Evolutionary conservation across 495 filamentous ascomycete species (phyloP).

Genomic region (Penicillium cosmopolitanum): DNA sequence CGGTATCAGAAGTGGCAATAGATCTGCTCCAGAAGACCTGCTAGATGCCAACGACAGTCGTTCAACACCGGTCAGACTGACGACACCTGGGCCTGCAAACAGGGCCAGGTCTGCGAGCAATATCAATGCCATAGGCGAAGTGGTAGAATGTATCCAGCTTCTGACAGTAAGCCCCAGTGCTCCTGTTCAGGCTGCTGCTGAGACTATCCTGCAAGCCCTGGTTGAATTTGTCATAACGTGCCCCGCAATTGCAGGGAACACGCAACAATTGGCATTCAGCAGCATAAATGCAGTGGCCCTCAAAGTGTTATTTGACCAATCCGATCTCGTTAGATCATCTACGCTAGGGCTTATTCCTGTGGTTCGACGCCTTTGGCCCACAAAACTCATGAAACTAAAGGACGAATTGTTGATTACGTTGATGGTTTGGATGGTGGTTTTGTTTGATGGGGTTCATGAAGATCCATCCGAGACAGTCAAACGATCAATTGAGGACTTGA

Average conservation of each 20-base stretch:
- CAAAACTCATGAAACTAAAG: constrained; percentile 59
- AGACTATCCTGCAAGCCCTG: constrained; percentile 59
- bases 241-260: constrained; percentile 59
- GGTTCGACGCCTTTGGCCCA: constrained; percentile 73
- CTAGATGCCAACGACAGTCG: constrained; percentile 30
- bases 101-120: constrained; percentile 33
- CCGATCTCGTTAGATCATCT: constrained; percentile 59
- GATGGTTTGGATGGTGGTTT: constrained; percentile 55
- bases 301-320: constrained; percentile 67
- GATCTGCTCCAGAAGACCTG: constrained; percentile 30
- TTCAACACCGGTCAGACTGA: constrained; percentile 39
- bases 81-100: constrained; percentile 31
- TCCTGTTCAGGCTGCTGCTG: constrained; percentile 63
- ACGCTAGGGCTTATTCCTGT: constrained; percentile 67
- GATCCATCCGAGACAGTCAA: constrained; percentile 33
- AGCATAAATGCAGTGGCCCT: constrained; percentile 72
- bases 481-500: constrained; percentile 54
- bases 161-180: constrained; percentile 72
- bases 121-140: constrained; percentile 53
- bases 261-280: constrained; percentile 72
- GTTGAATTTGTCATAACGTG: constrained; percentile 62
- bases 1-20: constrained; percentile 33
- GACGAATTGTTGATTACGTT: constrained; percentile 78
- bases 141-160: constrained; percentile 66
- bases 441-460: constrained; percentile 29